These are phyloP conservation scores for Chrysoporthe cubensis DNA, from an alignment of 2,329 filamentous ascomycete genomes.

Conservation along the genomic window DNA sequence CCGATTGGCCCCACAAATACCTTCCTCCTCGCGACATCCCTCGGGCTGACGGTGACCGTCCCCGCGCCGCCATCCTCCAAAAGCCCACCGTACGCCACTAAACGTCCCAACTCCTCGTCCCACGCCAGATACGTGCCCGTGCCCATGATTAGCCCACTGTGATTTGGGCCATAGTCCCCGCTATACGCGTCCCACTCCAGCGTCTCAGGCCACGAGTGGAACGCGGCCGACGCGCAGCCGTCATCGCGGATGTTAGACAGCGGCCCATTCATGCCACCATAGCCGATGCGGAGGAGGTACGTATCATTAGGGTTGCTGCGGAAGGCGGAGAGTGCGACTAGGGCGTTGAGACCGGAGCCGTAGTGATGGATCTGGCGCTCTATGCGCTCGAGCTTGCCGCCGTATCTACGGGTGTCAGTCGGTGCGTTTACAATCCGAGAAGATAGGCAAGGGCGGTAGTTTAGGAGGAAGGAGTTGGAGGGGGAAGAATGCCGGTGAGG, in stretches of 20 bases:
- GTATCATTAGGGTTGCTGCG: slow-evolving; percentile 49
- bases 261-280: slow-evolving; percentile 56
- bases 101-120: slow-evolving; percentile 45
- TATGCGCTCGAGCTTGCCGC: slow-evolving; percentile 46
- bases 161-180: slow-evolving; percentile 61
- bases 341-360: slow-evolving; percentile 60
- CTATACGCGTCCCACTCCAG: slow-evolving; percentile 60
- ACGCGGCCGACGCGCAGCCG: slow-evolving; percentile 58
- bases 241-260: slow-evolving; percentile 59
- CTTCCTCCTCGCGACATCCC: slow-evolving; percentile 50
- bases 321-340: slow-evolving; percentile 57
- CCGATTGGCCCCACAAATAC: slow-evolving; percentile 54
- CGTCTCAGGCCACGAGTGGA: slow-evolving; percentile 61
- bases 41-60: slow-evolving; percentile 43
- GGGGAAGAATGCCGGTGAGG: not conserved
- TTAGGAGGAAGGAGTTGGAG: not conserved
- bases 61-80: slow-evolving; percentile 32
- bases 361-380: slow-evolving; percentile 64
- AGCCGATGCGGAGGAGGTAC: slow-evolving; percentile 58
- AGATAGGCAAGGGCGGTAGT: too few species aligned
- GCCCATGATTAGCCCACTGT: slow-evolving; percentile 55
- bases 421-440: slow-evolving; percentile 11
- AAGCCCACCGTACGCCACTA: slow-evolving; percentile 55
- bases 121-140: slow-evolving; percentile 54
- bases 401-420: slow-evolving; percentile 39